Evolutionary conservation across 1,284 basidiomycete species (phyloP), one percentile per base, ranked within the genome.

Genomic region (Ceraceosorus guamensis): DNA sequence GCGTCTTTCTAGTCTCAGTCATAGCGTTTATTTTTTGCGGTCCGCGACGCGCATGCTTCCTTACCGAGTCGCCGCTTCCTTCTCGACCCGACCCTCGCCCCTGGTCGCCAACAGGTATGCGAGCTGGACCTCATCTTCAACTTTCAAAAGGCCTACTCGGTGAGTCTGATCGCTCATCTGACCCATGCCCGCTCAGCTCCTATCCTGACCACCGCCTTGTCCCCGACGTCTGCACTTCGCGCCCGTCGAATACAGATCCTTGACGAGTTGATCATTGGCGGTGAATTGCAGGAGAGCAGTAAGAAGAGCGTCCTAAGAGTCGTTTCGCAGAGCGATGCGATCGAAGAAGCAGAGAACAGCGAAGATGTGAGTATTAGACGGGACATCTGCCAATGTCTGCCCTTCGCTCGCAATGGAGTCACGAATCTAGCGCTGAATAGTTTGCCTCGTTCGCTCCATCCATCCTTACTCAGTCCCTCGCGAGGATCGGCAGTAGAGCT

Each of bases 221-320:
- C 24, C 24, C n/a, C 43, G 13, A 37, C 4, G 3, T 35, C 33
- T 16, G 11, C 35, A 10, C 13, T 35, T 50, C 24, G 24, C 24
- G 24, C 24, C 24, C 24, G 24, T 24, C 24, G 24, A 24, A 16
- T 39, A 35, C 54, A 66, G 60, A 70, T 74, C 34, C 80, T 99
- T 55, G 95, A 98, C 77, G 95, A 99, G 77, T 82, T 98, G 52
- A 92, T 99, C 77, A 96, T 98, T 61, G 87, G 91, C 4, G 95
- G 95, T 46, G 95, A 99, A 78, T 81, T 99, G 67, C 93, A 99
- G 79, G 95, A 99, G 75, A 92, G 92, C 1, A 92, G 89, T 33
- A 99, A 99, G 83, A 98, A 99, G 79, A 89, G 90, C 4, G 93
- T 98, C 5, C 80, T 98, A 51, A 82, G 89, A 59, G 87, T 88